Evolutionary conservation across 768 basidiomycete species (phyloP).

Genomic region (Crepidotus variabilis): DNA sequence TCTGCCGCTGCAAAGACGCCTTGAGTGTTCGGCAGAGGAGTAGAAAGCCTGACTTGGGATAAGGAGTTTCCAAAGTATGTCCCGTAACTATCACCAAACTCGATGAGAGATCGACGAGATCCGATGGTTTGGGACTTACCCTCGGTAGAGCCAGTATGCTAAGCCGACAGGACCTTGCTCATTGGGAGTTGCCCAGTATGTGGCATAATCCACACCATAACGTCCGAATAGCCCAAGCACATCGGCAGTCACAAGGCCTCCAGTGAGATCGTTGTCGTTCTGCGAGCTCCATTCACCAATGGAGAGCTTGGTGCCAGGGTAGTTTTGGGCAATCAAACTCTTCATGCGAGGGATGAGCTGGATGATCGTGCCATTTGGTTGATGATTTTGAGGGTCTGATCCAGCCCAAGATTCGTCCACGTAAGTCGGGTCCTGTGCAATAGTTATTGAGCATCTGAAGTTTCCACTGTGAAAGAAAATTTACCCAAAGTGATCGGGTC

Average conservation of each 20-base stretch:
- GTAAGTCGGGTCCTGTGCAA: constrained; percentile 38
- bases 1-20: constrained; percentile 46
- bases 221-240: constrained; percentile 48
- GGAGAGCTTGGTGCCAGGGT: constrained; percentile 55
- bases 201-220: constrained; percentile 46
- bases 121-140: constrained; percentile 24
- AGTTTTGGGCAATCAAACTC: constrained; percentile 41
- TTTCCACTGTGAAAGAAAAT: constrained; percentile 4
- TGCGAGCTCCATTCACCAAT: constrained; percentile 50
- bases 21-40: constrained; percentile 34
- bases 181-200: constrained; percentile 49
- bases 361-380: constrained; percentile 41
- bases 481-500: constrained; percentile 50
- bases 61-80: constrained; percentile 40
- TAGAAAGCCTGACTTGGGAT: constrained; percentile 41
- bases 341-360: constrained; percentile 48
- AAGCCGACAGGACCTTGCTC: constrained; percentile 46
- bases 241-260: constrained; percentile 50
- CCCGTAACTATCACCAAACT: constrained; percentile 31
- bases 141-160: constrained; percentile 55
- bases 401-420: constrained; percentile 55
- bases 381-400: constrained; percentile 37
- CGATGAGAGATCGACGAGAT: constrained; percentile 6
- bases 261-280: constrained; percentile 46
- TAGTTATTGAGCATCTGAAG: background rate